Conservation (phyloP, 768 basidiomycete species). For the Mycena sanguinolenta region DNA sequence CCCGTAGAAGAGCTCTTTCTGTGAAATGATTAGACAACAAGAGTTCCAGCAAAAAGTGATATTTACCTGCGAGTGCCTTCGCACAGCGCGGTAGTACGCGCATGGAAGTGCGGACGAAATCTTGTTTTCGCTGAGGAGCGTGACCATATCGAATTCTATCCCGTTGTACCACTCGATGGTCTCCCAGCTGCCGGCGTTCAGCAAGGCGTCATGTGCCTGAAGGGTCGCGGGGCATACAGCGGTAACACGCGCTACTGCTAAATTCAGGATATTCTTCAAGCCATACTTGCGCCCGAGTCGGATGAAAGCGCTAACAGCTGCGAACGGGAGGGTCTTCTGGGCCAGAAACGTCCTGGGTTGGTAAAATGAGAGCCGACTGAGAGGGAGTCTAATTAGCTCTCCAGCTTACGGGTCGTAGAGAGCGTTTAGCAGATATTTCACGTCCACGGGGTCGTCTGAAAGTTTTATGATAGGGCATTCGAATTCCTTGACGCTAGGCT, state of each 20-base stretch:
- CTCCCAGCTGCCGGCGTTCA: no score
- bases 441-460: not conserved
- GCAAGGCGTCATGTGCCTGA: not conserved
- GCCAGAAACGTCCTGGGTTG: not conserved
- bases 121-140: not conserved
- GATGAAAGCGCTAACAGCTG: not conserved
- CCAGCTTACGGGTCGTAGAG: not conserved
- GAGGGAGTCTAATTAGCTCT: not conserved
- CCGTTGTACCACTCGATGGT: not conserved
- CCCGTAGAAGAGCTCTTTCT: not conserved
- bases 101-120: not conserved
- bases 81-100: no score
- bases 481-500: slow-evolving; percentile 11
- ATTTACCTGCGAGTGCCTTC: not conserved
- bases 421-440: not conserved
- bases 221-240: not conserved
- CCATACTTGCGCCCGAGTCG: not conserved
- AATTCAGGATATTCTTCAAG: not conserved
- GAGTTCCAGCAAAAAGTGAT: not conserved
- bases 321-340: not conserved
- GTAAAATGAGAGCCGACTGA: not conserved
- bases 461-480: slow-evolving; percentile 7
- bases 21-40: not conserved
- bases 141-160: not conserved
- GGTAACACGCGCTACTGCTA: not conserved